These are phyloP conservation scores for Zymoseptoria passerinii DNA, from an alignment of 2,329 filamentous ascomycete species.

Conservation along the genomic window DNA sequence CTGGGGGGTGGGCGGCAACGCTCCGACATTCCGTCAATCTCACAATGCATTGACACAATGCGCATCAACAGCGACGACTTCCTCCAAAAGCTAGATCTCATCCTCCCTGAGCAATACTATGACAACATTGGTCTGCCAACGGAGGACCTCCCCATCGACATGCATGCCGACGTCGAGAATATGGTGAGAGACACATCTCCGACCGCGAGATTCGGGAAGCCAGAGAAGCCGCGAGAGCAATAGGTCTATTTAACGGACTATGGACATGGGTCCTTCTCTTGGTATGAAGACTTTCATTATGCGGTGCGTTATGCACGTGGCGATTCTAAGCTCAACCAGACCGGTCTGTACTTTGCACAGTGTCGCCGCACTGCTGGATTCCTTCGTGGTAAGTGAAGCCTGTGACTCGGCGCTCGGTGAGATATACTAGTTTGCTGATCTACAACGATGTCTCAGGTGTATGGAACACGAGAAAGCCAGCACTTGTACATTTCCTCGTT, in stretches of 20 bases:
- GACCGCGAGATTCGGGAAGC: background rate
- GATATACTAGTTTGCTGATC: too few species aligned
- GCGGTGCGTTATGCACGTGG: slow-evolving; percentile 9
- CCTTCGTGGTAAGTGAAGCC: slow-evolving; percentile 2
- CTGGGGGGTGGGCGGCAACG: slow-evolving; percentile 10
- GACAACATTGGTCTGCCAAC: background rate
- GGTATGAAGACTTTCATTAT: slow-evolving; percentile 9
- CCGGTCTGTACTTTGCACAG: slow-evolving; percentile 10
- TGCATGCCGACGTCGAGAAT: slow-evolving; percentile 6
- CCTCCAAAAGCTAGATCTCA: slow-evolving; percentile 8
- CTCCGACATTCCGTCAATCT: slow-evolving; percentile 10
- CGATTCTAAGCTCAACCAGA: slow-evolving; percentile 10
- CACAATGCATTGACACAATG: slow-evolving; percentile 11
- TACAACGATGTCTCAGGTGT: too few species aligned
- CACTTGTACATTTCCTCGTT: slow-evolving; percentile 14
- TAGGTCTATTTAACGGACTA: slow-evolving; percentile 10
- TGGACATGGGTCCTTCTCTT: slow-evolving; percentile 3
- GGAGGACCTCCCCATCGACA: slow-evolving; percentile 8
- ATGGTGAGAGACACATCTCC: slow-evolving; percentile 8
- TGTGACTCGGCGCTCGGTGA: too few species aligned
- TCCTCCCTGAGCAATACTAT: slow-evolving; percentile 10
- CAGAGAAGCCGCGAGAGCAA: slow-evolving; percentile 7
- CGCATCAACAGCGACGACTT: slow-evolving; percentile 15
- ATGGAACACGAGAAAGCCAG: slow-evolving; percentile 10
- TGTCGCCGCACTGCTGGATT: slow-evolving; percentile 11